A percentile compares a stretch with the other conserved stretches of the same genome.
Conservation (phyloP, 257 asterid genomes). For the Haberlea rhodopensis region DNA sequence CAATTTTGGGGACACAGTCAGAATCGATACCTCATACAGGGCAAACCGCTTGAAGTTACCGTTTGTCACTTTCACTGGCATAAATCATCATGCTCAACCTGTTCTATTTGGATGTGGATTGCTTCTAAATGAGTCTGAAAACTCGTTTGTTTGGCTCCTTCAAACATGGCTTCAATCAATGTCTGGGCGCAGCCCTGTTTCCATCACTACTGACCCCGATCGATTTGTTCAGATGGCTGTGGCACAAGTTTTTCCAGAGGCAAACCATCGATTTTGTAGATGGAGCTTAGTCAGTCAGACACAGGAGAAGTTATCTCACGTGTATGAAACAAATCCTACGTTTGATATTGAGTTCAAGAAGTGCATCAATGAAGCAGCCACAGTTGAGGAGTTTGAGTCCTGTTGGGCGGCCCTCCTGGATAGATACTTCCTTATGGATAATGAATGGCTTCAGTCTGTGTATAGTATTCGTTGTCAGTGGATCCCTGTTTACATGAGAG, state of each 20-base stretch:
- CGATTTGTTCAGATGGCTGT: conserved; percentile 59
- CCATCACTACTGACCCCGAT: conserved; percentile 67
- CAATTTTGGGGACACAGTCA: conserved; percentile 74
- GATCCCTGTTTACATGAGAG: conserved; percentile 71
- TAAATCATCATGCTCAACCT: conserved; percentile 86
- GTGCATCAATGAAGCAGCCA: conserved; percentile 59
- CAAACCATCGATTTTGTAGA: conserved; percentile 61
- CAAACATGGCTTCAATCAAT: conserved; percentile 72
- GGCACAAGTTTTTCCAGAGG: conserved; percentile 54
- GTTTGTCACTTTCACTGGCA: conserved; percentile 65
- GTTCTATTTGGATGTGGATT: conserved; percentile 79
- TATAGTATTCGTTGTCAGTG: conserved; percentile 65
- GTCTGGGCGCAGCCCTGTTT: conserved; percentile 58
- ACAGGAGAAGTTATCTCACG: conserved; percentile 53
- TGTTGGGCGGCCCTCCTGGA: conserved; percentile 55
- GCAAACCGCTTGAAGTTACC: conserved; percentile 47
- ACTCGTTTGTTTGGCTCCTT: conserved; percentile 65
- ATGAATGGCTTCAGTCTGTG: conserved; percentile 72
- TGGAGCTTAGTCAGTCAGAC: conserved; percentile 70
- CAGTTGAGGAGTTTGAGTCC: conserved; percentile 74
- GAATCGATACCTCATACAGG: conserved; percentile 53
- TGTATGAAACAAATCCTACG: conserved; percentile 44
- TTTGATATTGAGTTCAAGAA: conserved; percentile 62
- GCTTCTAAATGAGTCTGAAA: conserved; percentile 55
- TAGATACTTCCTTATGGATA: conserved; percentile 49